Conservation (phyloP, 768 basidiomycete genomes). For the Lanmaoa pseudosensibilis region DNA sequence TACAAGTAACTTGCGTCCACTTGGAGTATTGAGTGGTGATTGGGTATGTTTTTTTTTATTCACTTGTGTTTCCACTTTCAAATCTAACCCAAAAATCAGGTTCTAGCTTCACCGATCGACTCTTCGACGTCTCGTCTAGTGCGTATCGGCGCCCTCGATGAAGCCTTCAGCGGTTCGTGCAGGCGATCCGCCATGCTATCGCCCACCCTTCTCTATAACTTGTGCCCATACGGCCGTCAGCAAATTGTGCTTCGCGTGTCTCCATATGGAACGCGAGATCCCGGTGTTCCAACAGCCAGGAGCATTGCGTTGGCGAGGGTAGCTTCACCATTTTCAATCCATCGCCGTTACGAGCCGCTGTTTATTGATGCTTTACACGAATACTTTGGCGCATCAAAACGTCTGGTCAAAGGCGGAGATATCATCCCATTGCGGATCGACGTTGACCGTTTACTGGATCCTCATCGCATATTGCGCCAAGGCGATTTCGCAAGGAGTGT, state of each 20-base stretch:
- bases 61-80: not conserved
- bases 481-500: constrained; percentile 2
- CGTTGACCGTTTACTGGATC: constrained; percentile 41
- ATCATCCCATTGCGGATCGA: constrained; percentile 66
- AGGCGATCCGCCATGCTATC: constrained; percentile 37
- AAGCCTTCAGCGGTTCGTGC: constrained; percentile 37
- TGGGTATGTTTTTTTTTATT: constrained; percentile 54
- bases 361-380: constrained; percentile 61
- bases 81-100: constrained; percentile 39
- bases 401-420: constrained; percentile 73
- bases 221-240: constrained; percentile 33
- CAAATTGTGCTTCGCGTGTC: constrained; percentile 47
- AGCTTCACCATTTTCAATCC: constrained; percentile 68
- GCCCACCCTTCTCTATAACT: constrained; percentile 56
- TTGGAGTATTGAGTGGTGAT: constrained; percentile 72
- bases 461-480: constrained; percentile 5
- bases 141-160: constrained; percentile 55
- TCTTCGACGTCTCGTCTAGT: constrained; percentile 50
- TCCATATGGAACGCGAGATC: constrained; percentile 59
- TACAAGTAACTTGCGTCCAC: constrained; percentile 59
- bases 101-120: constrained; percentile 43
- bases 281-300: constrained; percentile 65
- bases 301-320: constrained; percentile 78
- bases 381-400: constrained; percentile 56
- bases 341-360: constrained; percentile 59